phyloP scores from a whole-genome alignment of 1,284 basidiomycete genomes.

The Austropuccinia psidii region DNA sequence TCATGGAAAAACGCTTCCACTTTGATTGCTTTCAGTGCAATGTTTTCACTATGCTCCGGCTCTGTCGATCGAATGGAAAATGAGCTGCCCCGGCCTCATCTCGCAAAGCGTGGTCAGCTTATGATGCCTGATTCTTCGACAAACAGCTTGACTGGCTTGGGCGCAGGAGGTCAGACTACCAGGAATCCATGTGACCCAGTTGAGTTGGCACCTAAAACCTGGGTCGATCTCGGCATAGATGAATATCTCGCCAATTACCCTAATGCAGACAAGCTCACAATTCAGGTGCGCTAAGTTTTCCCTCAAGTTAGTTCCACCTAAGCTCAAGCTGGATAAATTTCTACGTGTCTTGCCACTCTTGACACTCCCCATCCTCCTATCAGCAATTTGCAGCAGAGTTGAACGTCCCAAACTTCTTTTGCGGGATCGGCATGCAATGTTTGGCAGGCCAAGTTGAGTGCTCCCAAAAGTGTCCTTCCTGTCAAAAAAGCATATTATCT shows the following conservation, averaged over 20 bases:
- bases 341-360: neutral
- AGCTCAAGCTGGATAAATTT: neutral
- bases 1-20: too few species aligned
- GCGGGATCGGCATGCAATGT: conserved; percentile 16
- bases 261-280: conserved; percentile 11
- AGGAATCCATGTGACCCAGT: neutral
- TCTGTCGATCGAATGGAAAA: too few species aligned
- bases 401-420: conserved; percentile 15
- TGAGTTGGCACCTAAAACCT: conserved; percentile 5
- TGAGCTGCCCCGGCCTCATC: too few species aligned
- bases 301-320: neutral
- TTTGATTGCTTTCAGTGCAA: too few species aligned
- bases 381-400: conserved; percentile 21
- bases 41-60: too few species aligned
- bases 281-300: neutral
- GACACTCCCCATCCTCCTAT: neutral
- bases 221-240: conserved; percentile 16
- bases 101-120: too few species aligned
- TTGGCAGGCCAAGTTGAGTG: conserved; percentile 1
- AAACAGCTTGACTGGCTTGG: too few species aligned
- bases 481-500: neutral
- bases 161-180: too few species aligned
- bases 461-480: neutral
- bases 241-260: conserved; percentile 16
- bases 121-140: too few species aligned